Evolutionary conservation across 2,329 filamentous ascomycete species (phyloP), one percentile per base, ranked within the genome.

Genomic region (Juglanconis sp.): DNA sequence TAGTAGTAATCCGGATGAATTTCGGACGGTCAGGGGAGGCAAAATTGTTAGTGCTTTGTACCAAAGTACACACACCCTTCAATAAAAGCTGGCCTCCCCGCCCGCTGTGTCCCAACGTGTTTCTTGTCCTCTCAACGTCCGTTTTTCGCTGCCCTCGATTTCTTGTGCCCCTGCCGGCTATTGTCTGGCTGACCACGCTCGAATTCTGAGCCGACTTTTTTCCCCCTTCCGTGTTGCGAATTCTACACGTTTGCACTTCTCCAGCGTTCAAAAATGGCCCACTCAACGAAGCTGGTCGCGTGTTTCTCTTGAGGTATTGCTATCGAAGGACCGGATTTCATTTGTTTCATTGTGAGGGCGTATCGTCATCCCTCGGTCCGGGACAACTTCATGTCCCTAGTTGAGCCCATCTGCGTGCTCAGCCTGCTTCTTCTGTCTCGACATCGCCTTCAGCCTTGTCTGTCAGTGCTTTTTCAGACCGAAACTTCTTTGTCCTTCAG

Each of bases 1-100:
- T 40, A 40, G 36, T 13, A 40, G 56, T 56, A 52, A 56, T 53
- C 42, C 54, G 57, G 56, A 40, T 58, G n/a, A 58, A 53, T 48
- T n/a, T 48, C 53, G 46, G 38, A 32, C 17, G 17, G 42, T 44
- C 44, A 35, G 34, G 24, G 24, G 24, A 24, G 2, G 24, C 24
- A 24, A 24, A 24, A 24, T 24, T 24, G 24, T 24, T 24, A 24
- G 24, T 24, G 24, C 24, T 24, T 24, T 2, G 24, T 24, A 24
- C 24, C 24, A 24, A 24, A 24, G 24, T 24, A 24, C 24, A 24
- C 24, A 24, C 24, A 2, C 24, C 24, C 24, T 24, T 24, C 24
- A 24, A 24, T 24, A 24, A 24, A 24, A 24, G 24, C 24, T 24
- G 24, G 24, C 24, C 24, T 2, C 24, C 24, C 24, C 24, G 24